Percentiles rank a stretch among this genome's conserved stretches.
These are phyloP conservation scores for Linnemannia elongata DNA, from an alignment of 192 early-diverging fungal species.

Conservation along the genomic window DNA sequence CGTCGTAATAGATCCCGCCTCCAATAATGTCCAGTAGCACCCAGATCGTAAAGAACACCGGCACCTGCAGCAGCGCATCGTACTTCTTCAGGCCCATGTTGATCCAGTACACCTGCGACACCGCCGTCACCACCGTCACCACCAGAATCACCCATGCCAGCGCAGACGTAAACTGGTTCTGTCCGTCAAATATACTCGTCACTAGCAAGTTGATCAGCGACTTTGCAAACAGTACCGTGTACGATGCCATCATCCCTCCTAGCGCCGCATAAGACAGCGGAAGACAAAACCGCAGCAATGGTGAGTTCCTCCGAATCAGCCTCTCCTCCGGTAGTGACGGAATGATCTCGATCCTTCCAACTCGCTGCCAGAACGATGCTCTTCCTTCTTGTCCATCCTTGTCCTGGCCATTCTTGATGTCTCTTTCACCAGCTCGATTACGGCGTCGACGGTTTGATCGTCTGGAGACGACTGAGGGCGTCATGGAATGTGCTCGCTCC, in stretches of 20 bases:
- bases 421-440: not conserved
- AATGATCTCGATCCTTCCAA: slow-evolving; percentile 48
- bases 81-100: slow-evolving; percentile 86
- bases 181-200: slow-evolving; percentile 70
- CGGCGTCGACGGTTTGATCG: slow-evolving; percentile 18
- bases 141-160: slow-evolving; percentile 77
- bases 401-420: not conserved
- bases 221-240: slow-evolving; percentile 87
- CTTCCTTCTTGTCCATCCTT: not conserved
- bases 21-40: slow-evolving; percentile 86
- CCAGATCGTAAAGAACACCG: slow-evolving; percentile 87
- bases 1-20: slow-evolving; percentile 85
- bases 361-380: slow-evolving; percentile 25
- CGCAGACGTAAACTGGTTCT: slow-evolving; percentile 80
- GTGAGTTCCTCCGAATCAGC: slow-evolving; percentile 58
- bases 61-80: slow-evolving; percentile 86
- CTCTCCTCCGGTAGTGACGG: slow-evolving; percentile 59
- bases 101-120: slow-evolving; percentile 87
- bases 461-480: slow-evolving; percentile 6
- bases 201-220: slow-evolving; percentile 82
- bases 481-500: slow-evolving; percentile 15
- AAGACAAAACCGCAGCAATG: slow-evolving; percentile 68
- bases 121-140: slow-evolving; percentile 81
- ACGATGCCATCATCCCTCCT: slow-evolving; percentile 82
- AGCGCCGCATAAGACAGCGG: slow-evolving; percentile 81